Base-by-base conservation (phyloP, 2,329 filamentous ascomycete genomes). In the Drechslera avenae region DNA sequence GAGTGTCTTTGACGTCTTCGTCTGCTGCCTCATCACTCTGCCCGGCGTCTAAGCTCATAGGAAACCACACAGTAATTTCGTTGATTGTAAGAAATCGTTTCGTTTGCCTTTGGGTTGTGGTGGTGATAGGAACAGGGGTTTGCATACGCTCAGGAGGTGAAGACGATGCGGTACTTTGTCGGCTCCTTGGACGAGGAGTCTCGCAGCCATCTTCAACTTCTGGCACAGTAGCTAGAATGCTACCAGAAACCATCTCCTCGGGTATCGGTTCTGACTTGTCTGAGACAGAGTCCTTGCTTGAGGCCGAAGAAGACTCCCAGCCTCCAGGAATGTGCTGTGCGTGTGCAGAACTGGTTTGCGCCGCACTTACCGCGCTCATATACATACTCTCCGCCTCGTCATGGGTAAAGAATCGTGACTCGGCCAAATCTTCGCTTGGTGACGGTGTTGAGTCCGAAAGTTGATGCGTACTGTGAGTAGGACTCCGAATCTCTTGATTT, bases 381-480 rank as follows among this genome's bases (percentile, higher is more conserved):
- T 94, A 95, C 86, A 95, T 89, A 69, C 90, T 94, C 66, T 90
- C 86, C 0, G 89, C 89, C 56, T 93, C 89, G 54, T 91, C 88
- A 51, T 91, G 88, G 30, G 84, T 90, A 64, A 89, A 93, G 1
- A 91, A 66, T 33, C 83, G 86, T 4, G 90, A 93, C 55, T 75
- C 62, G 10, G 72, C 50, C 19, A 75, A 50, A 44, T 69, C 68
- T 44, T 68, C 55, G 13, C 59, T 56, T 14, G 36, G 13, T 9
- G 46, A 41, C 1, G 54, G 45, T 17, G 47, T 48, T 5, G 57
- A 54, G 31, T 50, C 46, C 5, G 39, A 34, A n/a, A 46, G 33
- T 7, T 44, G 35, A 23, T 51, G 47, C 12, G 13, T 44, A 28
- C 41, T 47, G n/a, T 36, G 46, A 12, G 18, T 28, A 3, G 50